A percentile compares a stretch with the other conserved stretches of the same genome.
These are phyloP conservation scores for Dictyostelium citrinum DNA, from an alignment of 78 protist genomes.

Conservation along the genomic window DNA sequence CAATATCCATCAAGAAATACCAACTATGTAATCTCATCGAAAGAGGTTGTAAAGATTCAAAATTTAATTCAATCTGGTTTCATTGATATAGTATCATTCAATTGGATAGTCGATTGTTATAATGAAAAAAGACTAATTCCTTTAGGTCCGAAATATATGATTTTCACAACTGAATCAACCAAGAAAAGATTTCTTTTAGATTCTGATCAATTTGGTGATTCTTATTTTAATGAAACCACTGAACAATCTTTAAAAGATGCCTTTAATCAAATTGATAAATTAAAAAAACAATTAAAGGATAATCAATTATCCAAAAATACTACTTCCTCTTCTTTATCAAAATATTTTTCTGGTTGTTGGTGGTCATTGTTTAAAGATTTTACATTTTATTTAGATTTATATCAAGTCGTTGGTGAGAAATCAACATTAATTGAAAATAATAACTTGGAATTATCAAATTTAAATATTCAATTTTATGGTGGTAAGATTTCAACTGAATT, in stretches of 20 bases:
- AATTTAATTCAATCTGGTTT: constrained; percentile 43
- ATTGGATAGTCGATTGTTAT: constrained; percentile 66
- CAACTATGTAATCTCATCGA: constrained; percentile 15
- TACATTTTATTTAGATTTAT: constrained; percentile 61
- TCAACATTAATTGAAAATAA: constrained; percentile 41
- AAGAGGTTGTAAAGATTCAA: constrained; percentile 57
- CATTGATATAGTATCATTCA: constrained; percentile 46
- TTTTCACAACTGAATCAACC: constrained; percentile 59
- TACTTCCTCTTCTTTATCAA: background rate
- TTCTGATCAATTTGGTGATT: constrained; percentile 78
- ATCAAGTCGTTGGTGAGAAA: constrained; percentile 51
- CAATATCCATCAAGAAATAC: constrained; percentile 50
- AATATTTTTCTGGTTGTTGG: constrained; percentile 56
- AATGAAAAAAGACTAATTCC: constrained; percentile 48
- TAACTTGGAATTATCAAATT: background rate
- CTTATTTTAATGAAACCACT: constrained; percentile 38
- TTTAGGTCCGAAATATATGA: constrained; percentile 79
- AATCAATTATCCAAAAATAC: no score
- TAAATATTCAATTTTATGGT: constrained; percentile 35
- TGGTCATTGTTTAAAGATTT: constrained; percentile 49
- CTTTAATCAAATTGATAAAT: constrained; percentile 44
- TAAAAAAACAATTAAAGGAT: background rate
- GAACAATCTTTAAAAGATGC: constrained; percentile 9
- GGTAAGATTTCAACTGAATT: background rate
- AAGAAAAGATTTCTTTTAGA: constrained; percentile 6